Percentiles rank a stretch among this genome's conserved stretches.
phyloP scores from a whole-genome alignment of 805 yeast species.

The Phaffomyces antillensis region DNA sequence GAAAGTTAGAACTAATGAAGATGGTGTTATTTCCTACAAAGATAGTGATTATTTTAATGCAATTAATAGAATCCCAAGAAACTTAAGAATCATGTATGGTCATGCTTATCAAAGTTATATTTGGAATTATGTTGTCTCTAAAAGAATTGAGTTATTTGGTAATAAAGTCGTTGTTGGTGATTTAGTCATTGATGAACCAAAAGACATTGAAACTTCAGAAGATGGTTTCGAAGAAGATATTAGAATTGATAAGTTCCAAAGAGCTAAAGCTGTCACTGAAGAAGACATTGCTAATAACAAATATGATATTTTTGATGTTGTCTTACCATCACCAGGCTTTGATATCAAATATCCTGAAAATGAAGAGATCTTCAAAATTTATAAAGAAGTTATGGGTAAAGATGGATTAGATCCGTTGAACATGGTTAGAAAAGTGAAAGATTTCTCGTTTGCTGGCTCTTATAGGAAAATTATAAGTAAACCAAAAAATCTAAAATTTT shows the following conservation, averaged over 20 bases:
- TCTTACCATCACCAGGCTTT: conserved; percentile 95
- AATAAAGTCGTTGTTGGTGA: conserved; percentile 71
- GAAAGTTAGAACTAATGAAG: conserved; percentile 34
- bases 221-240: conserved; percentile 68
- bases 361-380: conserved; percentile 48
- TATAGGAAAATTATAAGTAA: conserved; percentile 69
- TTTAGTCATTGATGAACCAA: conserved; percentile 44
- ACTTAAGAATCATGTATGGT: conserved; percentile 87
- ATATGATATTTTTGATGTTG: conserved; percentile 72
- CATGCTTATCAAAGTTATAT: conserved; percentile 96
- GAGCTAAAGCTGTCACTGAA: conserved; percentile 70
- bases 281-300: conserved; percentile 57
- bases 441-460: conserved; percentile 87
- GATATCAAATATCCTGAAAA: conserved; percentile 83
- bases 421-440: conserved; percentile 80
- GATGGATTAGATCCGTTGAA: conserved; percentile 80
- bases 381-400: conserved; percentile 63
- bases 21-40: conserved; percentile 27
- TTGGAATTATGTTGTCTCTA: conserved; percentile 85
- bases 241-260: conserved; percentile 44
- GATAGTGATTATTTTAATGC: conserved; percentile 65
- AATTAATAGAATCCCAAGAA: conserved; percentile 84
- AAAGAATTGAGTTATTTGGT: conserved; percentile 68
- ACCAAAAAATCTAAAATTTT: conserved; percentile 58
- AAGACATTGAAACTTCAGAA: conserved; percentile 26